phyloP scores from a whole-genome alignment of 495 filamentous ascomycete species.

The Pyronema omphalodes region DNA sequence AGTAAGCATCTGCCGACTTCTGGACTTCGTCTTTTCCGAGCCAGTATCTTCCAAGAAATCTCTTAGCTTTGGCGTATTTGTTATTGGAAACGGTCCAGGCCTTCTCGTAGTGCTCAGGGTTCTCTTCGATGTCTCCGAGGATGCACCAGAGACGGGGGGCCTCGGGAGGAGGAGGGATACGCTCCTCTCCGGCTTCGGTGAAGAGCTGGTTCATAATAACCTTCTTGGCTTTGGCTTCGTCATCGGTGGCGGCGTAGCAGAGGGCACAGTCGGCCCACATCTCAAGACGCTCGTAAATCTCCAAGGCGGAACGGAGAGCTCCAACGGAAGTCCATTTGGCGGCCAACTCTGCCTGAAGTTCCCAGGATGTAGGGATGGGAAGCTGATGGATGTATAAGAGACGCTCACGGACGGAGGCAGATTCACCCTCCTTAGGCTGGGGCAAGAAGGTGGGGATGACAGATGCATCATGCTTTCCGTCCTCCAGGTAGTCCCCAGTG shows the following conservation, averaged over 20 bases:
- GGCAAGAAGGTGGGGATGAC: conserved; percentile 66
- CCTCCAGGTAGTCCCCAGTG: conserved; percentile 24
- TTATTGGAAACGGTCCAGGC: conserved; percentile 74
- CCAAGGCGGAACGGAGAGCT: conserved; percentile 71
- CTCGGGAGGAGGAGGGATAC: conserved; percentile 53
- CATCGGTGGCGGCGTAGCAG: conserved; percentile 63
- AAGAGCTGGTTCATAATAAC: conserved; percentile 65
- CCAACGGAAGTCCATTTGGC: conserved; percentile 76
- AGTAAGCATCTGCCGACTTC: conserved; percentile 62
- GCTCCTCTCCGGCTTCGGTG: conserved; percentile 26
- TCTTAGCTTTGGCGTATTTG: conserved; percentile 72
- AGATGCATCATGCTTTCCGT: conserved; percentile 15
- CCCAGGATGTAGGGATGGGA: conserved; percentile 72
- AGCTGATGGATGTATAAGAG: conserved; percentile 68
- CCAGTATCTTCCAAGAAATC: conserved; percentile 64
- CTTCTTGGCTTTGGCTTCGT: conserved; percentile 61
- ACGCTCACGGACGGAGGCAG: conserved; percentile 55
- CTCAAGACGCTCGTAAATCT: conserved; percentile 86
- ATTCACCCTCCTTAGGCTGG: conserved; percentile 51
- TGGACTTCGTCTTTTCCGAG: conserved; percentile 42
- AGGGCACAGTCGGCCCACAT: conserved; percentile 93
- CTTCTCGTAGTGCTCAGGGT: conserved; percentile 54
- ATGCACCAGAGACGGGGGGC: conserved; percentile 87
- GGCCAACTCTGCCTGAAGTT: conserved; percentile 82
- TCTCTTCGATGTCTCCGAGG: conserved; percentile 68